Evolutionary conservation across 2,329 filamentous ascomycete genomes (phyloP).

Genomic region (Verticillium nubilum): DNA sequence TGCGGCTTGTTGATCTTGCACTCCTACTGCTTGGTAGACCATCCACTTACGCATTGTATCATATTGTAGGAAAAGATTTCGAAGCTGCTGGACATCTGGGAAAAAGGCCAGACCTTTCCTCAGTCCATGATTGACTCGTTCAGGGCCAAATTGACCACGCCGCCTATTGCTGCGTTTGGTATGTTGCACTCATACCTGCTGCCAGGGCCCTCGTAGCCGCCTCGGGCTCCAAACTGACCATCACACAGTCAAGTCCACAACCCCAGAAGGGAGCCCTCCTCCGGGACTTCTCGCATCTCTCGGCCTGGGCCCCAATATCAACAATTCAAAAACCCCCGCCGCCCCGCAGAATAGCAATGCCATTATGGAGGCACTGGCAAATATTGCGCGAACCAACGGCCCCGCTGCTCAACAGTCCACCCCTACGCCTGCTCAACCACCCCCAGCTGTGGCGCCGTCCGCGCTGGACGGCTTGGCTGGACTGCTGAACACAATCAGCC

Average conservation of each 20-base stretch:
- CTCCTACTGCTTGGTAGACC: constrained; percentile 14
- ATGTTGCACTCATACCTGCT: background rate
- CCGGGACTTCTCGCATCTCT: constrained; percentile 36
- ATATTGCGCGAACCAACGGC: constrained; percentile 71
- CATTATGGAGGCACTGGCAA: constrained; percentile 74
- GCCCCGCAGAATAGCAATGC: constrained; percentile 40
- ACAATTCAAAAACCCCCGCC: constrained; percentile 15
- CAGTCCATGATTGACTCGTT: constrained; percentile 71
- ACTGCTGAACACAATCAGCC: background rate
- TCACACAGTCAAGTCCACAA: constrained; percentile 60
- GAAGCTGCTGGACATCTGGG: constrained; percentile 97
- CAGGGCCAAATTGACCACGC: constrained; percentile 62
- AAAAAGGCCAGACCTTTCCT: constrained; percentile 90
- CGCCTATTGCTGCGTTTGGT: background rate
- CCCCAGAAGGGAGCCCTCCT: constrained; percentile 60
- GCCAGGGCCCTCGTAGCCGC: background rate
- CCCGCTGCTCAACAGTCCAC: constrained; percentile 25
- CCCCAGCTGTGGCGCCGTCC: background rate
- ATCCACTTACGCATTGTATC: constrained; percentile 33
- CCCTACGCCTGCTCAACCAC: background rate
- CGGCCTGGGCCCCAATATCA: constrained; percentile 11
- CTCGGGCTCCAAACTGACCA: background rate
- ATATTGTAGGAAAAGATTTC: constrained; percentile 83
- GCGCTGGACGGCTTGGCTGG: background rate
- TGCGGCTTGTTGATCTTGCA: background rate